Percentiles rank a stretch among this genome's conserved stretches.
Evolutionary conservation across 1,284 basidiomycete genomes (phyloP).

Genomic region (Xerocomus amazonicus): DNA sequence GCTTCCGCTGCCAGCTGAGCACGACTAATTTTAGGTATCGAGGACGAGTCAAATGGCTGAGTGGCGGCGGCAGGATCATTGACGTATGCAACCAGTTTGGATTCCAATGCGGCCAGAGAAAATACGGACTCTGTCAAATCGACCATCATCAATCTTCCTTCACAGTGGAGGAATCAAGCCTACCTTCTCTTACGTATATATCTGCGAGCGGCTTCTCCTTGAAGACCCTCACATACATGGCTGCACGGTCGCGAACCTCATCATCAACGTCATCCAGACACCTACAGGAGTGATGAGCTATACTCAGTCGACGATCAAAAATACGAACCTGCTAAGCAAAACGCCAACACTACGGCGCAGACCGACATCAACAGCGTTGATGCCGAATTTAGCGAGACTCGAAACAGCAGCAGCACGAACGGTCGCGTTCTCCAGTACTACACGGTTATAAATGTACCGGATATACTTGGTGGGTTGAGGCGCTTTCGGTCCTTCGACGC

Average conservation of each 20-base stretch:
- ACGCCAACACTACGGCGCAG: slow-evolving; percentile 88
- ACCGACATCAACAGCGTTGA: slow-evolving; percentile 75
- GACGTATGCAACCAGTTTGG: slow-evolving; percentile 86
- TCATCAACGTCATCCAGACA: slow-evolving; percentile 99
- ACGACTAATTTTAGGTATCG: slow-evolving; percentile 88
- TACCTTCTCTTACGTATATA: slow-evolving; percentile 89
- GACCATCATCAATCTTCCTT: background rate
- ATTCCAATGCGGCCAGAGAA: slow-evolving; percentile 82
- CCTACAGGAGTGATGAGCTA: slow-evolving; percentile 33
- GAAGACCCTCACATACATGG: slow-evolving; percentile 87
- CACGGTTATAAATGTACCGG: slow-evolving; percentile 99
- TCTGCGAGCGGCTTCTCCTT: slow-evolving; percentile 79
- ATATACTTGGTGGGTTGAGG: slow-evolving; percentile 98
- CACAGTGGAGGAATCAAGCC: slow-evolving; percentile 1
- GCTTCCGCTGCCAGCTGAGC: slow-evolving; percentile 84
- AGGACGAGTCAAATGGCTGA: slow-evolving; percentile 75
- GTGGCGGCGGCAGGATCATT: slow-evolving; percentile 69
- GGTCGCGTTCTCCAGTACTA: slow-evolving; percentile 97
- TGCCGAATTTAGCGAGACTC: slow-evolving; percentile 95
- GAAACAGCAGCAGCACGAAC: slow-evolving; percentile 96
- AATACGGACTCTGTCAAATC: slow-evolving; percentile 76
- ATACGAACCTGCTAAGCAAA: slow-evolving; percentile 68
- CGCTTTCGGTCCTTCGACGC: slow-evolving; percentile 94
- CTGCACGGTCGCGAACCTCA: slow-evolving; percentile 97
- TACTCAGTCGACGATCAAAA: slow-evolving; percentile 3